Evolutionary conservation across 2,329 filamentous ascomycete genomes (phyloP), one percentile per base, ranked within the genome.

Genomic region (Cadophora gregata): DNA sequence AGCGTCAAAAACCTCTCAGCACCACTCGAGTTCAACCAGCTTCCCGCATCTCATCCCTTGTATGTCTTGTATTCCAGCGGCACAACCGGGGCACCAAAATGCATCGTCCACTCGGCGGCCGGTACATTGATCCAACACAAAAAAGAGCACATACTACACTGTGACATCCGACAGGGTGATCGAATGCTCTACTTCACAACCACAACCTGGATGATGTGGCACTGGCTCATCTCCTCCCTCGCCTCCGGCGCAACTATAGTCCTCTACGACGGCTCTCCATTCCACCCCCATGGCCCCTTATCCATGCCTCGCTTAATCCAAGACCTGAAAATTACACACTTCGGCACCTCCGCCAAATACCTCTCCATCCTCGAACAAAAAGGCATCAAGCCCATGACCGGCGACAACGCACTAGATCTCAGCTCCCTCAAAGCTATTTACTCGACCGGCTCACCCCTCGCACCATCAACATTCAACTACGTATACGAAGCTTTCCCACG

Each of bases 131-230:
- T 98, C 60, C 95, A 98, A 78, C 96, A 98, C 81, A 98, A 98
- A 80, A 99, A 99, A 78, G 96, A 98, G 77, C 94, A 97, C 76
- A 85, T 90, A 56, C 83, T 98, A 3, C 95, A 98, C 77, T 92
- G 91, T 77, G 93, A 93, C 25, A 88, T 99, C 70, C 84, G 85
- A 9, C 85, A 90, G 0, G 81, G 83, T 1, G 92, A 93, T 50
- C 86, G 90, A 24, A 84, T 97, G 75, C 92, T 97, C 78, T 97
- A 97, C 81, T 97, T 94, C 81, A 97, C 93, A 0, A 97, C 94
- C 3, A 93, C 91, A 12, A 96, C 93, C 0, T 97, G 94, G 96
- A 98, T 99, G 94, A 98, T 98, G 95, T 97, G 94, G 93, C 95
- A 98, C 78, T 98, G 95, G 94, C 89, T 94, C 48, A 86, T 97